A percentile compares a stretch with the other conserved stretches of the same genome.
These are phyloP conservation scores for Diaporthe citrichinensis DNA, from an alignment of 2,329 filamentous ascomycete genomes.

Conservation along the genomic window DNA sequence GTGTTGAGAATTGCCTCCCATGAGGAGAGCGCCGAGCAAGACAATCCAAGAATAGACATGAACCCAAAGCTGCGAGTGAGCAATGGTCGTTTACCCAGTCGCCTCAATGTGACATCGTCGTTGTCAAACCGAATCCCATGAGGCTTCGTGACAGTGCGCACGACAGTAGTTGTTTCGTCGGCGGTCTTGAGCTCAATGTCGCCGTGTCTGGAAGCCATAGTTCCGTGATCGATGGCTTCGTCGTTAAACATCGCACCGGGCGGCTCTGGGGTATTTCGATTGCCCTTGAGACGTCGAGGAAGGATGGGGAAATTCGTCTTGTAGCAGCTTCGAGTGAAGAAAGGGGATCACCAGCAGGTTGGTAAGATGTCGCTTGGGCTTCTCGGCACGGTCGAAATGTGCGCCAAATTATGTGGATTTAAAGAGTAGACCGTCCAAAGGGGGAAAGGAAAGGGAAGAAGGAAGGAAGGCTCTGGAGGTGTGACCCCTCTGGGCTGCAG, in stretches of 20 bases:
- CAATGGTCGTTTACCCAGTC: constrained; percentile 2
- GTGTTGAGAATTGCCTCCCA: constrained; percentile 42
- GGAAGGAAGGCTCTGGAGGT: no score
- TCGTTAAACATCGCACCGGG: background rate
- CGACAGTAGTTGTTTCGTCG: background rate
- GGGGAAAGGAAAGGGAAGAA: no score
- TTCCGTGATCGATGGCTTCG: background rate
- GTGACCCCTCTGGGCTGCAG: no score
- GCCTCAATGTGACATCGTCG: constrained; percentile 3
- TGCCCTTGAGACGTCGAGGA: background rate
- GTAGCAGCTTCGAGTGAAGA: background rate
- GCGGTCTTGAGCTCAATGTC: constrained; percentile 11
- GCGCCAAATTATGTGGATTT: no score
- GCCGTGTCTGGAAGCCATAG: background rate
- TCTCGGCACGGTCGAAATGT: no score
- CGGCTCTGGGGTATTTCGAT: background rate
- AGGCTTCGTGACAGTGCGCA: background rate
- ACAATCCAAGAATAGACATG: constrained; percentile 13
- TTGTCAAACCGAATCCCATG: background rate
- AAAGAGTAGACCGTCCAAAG: no score
- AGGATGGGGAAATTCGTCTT: background rate
- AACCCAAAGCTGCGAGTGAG: constrained; percentile 15
- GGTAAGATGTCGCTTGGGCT: no score
- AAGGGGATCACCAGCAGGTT: background rate
- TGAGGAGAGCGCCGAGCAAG: constrained; percentile 6